Evolutionary conservation across 768 basidiomycete species (phyloP).

Genomic region (Mycena rebaudengoi): DNA sequence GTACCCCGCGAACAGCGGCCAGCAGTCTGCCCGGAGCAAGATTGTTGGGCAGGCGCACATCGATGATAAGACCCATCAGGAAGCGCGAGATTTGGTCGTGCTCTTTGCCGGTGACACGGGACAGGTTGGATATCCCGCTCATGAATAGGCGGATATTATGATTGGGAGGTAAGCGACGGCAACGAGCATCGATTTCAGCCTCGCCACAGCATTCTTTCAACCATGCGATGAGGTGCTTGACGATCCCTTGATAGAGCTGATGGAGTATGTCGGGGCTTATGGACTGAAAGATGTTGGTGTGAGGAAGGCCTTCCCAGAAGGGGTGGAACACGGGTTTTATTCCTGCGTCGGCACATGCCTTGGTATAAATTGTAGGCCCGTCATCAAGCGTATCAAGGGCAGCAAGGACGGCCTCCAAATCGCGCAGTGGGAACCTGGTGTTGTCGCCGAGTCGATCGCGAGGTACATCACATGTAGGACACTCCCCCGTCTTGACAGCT

Average conservation of each 20-base stretch:
- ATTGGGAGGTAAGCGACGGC: constrained; percentile 36
- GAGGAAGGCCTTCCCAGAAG: too few species aligned
- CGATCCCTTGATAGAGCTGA: constrained; percentile 35
- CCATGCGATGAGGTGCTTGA: constrained; percentile 37
- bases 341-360: too few species aligned
- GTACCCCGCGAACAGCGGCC: constrained; percentile 32
- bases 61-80: constrained; percentile 33
- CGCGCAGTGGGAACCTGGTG: background rate
- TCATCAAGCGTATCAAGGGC: background rate
- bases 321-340: too few species aligned
- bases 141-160: constrained; percentile 36
- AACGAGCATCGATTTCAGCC: constrained; percentile 38
- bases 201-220: constrained; percentile 23
- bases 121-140: constrained; percentile 38
- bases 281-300: constrained; percentile 27
- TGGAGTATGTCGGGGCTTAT: constrained; percentile 36
- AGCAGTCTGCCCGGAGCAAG: constrained; percentile 13
- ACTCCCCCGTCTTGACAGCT: too few species aligned
- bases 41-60: constrained; percentile 15
- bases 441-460: background rate
- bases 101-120: constrained; percentile 35
- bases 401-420: background rate
- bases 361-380: background rate
- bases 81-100: constrained; percentile 34
- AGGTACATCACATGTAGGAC: too few species aligned